phyloP scores from a whole-genome alignment of 208 protist species.

The Wallacemonas sp. region DNA sequence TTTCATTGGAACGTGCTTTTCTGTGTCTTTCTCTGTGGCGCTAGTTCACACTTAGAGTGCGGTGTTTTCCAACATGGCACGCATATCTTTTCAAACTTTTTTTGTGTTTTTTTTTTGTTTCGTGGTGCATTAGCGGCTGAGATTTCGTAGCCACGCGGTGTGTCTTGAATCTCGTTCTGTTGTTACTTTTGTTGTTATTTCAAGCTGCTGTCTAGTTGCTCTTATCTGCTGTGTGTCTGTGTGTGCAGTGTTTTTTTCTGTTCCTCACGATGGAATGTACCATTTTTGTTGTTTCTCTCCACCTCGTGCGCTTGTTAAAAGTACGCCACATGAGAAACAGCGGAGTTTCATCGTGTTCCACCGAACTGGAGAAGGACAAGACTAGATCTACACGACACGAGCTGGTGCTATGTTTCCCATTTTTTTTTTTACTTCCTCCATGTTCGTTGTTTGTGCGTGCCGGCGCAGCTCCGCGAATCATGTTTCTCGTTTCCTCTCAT shows the following conservation, averaged over 20 bases:
- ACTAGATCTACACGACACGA: slow-evolving; percentile 4
- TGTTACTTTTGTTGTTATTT: slow-evolving; percentile 8
- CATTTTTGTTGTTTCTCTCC: no score
- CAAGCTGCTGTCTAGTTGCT: no score
- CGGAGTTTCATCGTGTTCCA: no score
- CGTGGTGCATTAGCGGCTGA: background rate
- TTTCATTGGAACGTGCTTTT: no score
- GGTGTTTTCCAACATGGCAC: background rate
- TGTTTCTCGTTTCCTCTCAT: background rate
- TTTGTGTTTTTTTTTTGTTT: slow-evolving; percentile 21
- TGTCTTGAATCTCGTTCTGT: background rate
- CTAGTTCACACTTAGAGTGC: background rate
- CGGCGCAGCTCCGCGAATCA: no score
- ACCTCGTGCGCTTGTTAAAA: no score
- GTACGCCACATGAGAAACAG: no score
- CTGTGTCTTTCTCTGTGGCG: slow-evolving; percentile 13
- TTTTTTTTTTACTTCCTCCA: background rate
- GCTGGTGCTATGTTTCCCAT: background rate
- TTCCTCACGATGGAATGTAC: no score
- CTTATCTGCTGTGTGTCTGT: no score
- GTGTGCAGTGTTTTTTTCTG: no score
- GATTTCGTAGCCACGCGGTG: no score
- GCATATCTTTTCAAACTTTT: background rate
- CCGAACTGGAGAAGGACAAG: no score
- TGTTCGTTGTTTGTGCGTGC: background rate